Evolutionary conservation across 1,284 basidiomycete species (phyloP).

Genomic region (Baeospora myosura): DNA sequence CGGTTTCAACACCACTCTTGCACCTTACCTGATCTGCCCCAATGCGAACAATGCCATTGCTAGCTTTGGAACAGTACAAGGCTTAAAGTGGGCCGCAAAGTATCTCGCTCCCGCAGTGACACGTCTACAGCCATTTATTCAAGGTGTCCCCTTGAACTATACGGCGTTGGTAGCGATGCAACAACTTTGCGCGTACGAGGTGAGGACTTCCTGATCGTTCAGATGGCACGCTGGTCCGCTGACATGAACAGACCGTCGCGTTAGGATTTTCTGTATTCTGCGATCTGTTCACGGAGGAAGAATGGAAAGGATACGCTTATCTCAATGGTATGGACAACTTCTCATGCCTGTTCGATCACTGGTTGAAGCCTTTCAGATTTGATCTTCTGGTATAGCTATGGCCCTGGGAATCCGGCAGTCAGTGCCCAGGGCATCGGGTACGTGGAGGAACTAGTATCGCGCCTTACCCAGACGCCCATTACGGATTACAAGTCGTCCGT

Average conservation of each 20-base stretch:
- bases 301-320: constrained; percentile 63
- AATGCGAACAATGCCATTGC: constrained; percentile 33
- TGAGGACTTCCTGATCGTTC: constrained; percentile 19
- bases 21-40: constrained; percentile 37
- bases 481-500: constrained; percentile 44
- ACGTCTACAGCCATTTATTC: constrained; percentile 38
- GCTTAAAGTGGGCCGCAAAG: constrained; percentile 39
- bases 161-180: constrained; percentile 42
- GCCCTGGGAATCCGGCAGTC: constrained; percentile 32
- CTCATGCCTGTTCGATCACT: background rate
- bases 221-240: background rate
- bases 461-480: constrained; percentile 42
- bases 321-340: constrained; percentile 25
- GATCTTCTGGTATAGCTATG: constrained; percentile 42
- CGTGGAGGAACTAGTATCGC: constrained; percentile 47
- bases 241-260: constrained; percentile 43
- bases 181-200: constrained; percentile 52
- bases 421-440: constrained; percentile 60
- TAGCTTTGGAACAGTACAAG: constrained; percentile 22
- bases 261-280: constrained; percentile 52
- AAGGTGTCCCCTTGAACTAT: constrained; percentile 43
- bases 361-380: constrained; percentile 21
- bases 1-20: constrained; percentile 42
- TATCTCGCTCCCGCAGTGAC: constrained; percentile 47
- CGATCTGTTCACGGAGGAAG: constrained; percentile 54